Conservation (phyloP, 2,329 filamentous ascomycete genomes). For the Aspergillus sp. region DNA sequence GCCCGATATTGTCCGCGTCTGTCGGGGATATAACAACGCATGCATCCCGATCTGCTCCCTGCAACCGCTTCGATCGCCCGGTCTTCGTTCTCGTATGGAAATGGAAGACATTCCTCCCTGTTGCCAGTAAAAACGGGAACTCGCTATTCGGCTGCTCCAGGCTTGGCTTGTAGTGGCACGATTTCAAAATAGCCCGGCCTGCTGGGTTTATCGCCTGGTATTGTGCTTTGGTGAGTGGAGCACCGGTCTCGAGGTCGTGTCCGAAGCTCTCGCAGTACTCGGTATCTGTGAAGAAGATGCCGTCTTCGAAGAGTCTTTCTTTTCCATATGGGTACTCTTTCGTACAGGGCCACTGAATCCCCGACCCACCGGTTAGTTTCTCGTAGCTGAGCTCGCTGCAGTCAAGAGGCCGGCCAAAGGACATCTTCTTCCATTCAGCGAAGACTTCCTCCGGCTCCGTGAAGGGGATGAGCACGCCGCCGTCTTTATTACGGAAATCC, state of each 20-base stretch:
- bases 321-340: slow-evolving; percentile 32
- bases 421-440: slow-evolving; percentile 37
- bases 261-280: slow-evolving; percentile 40
- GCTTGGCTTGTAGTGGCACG: slow-evolving; percentile 30
- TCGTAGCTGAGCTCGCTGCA: slow-evolving; percentile 36
- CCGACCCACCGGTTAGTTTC: slow-evolving; percentile 35
- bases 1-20: slow-evolving; percentile 26
- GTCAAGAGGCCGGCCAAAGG: slow-evolving; percentile 36
- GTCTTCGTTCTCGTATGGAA: slow-evolving; percentile 43
- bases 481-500: slow-evolving; percentile 37
- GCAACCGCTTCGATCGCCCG: slow-evolving; percentile 30
- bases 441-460: slow-evolving; percentile 34
- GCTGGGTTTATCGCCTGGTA: slow-evolving; percentile 33
- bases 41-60: slow-evolving; percentile 31
- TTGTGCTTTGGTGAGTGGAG: slow-evolving; percentile 29
- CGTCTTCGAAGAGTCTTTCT: slow-evolving; percentile 35
- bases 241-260: slow-evolving; percentile 39
- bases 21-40: slow-evolving; percentile 27
- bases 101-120: slow-evolving; percentile 35
- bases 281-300: slow-evolving; percentile 35
- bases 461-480: slow-evolving; percentile 30
- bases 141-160: slow-evolving; percentile 32
- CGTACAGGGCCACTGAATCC: slow-evolving; percentile 42
- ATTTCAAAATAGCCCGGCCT: slow-evolving; percentile 37
- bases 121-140: slow-evolving; percentile 34